These are phyloP conservation scores for Aegilops sharonensis DNA, from an alignment of 176 grass and related monocot species.

Conservation along the genomic window DNA sequence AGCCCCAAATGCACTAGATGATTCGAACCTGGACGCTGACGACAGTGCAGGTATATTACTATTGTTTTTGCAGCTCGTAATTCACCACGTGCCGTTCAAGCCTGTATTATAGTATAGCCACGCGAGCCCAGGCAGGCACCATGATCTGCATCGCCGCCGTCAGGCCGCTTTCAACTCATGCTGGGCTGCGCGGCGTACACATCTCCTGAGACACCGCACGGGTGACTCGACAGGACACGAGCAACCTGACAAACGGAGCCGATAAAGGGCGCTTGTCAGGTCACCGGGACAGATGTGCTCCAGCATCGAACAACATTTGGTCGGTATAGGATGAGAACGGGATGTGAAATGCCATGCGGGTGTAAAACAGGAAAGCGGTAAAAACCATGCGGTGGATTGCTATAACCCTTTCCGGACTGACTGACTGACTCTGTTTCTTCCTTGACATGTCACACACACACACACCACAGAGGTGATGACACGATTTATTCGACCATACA, in stretches of 20 bases:
- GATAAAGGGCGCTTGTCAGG: background rate
- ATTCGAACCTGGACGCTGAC: background rate
- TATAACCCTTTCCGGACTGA: background rate
- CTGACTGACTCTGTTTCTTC: background rate
- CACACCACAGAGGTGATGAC: background rate
- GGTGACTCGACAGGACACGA: background rate
- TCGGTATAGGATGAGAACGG: background rate
- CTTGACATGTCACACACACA: background rate
- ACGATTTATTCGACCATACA: slow-evolving; percentile 15
- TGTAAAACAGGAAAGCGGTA: background rate
- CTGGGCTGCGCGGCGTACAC: background rate
- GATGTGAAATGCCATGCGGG: background rate
- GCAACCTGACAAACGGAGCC: background rate
- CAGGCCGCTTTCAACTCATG: background rate
- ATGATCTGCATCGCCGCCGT: background rate
- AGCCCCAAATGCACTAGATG: background rate
- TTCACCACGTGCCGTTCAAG: background rate
- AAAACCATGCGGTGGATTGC: background rate
- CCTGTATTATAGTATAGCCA: background rate
- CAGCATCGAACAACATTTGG: background rate
- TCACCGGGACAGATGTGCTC: background rate
- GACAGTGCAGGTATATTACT: no score
- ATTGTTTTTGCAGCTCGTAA: background rate
- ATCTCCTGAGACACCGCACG: background rate
- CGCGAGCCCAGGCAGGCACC: background rate